These are phyloP conservation scores for Mycena belliarum DNA, from an alignment of 768 basidiomycete genomes.

Conservation along the genomic window DNA sequence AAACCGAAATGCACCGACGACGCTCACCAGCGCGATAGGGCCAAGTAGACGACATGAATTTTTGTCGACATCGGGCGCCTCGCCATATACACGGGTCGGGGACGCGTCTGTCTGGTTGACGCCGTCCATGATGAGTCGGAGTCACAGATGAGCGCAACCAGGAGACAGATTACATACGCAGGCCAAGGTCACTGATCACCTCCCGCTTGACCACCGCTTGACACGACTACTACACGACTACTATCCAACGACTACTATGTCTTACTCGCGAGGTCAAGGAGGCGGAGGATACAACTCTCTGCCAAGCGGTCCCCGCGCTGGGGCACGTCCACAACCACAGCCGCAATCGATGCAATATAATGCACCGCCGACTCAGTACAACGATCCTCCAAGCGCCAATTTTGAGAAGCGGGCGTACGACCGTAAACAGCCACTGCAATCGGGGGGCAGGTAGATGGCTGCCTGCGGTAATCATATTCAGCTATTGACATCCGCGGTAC, in stretches of 20 bases:
- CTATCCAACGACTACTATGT: constrained; percentile 32
- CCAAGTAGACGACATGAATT: constrained; percentile 54
- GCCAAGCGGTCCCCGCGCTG: constrained; percentile 36
- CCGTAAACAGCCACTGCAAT: constrained; percentile 35
- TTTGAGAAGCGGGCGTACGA: constrained; percentile 53
- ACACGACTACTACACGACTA: constrained; percentile 4
- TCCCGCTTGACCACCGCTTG: constrained; percentile 1
- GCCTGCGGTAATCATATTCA: not conserved
- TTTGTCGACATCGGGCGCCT: constrained; percentile 45
- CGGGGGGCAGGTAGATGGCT: constrained; percentile 29
- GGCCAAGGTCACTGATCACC: too few relatives aligned
- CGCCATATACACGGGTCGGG: constrained; percentile 16
- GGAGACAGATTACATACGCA: too few relatives aligned
- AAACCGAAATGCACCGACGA: constrained; percentile 38
- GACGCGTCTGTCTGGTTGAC: constrained; percentile 9
- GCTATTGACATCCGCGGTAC: constrained; percentile 9
- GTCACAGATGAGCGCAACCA: too few relatives aligned
- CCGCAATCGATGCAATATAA: constrained; percentile 44
- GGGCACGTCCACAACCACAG: constrained; percentile 35
- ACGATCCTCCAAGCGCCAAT: constrained; percentile 48
- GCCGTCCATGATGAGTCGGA: constrained; percentile 1
- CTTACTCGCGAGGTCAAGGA: not conserved
- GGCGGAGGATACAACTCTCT: constrained; percentile 26
- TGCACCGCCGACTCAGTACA: constrained; percentile 44
- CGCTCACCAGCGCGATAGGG: constrained; percentile 49